phyloP scores from a whole-genome alignment of 441 rosid species.

The Syzygium malaccense region DNA sequence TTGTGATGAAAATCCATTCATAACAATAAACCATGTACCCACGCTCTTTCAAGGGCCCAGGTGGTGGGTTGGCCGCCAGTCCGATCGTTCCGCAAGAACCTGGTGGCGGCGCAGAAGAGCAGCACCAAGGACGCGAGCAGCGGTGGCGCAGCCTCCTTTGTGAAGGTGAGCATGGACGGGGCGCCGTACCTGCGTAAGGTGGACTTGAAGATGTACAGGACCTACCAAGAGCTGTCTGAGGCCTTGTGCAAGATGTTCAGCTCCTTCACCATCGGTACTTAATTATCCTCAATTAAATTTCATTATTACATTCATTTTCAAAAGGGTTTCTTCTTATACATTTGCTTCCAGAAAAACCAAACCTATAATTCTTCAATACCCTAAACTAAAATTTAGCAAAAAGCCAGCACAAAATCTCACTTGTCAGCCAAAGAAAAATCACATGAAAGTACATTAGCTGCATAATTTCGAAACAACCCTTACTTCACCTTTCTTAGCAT shows the following conservation, averaged over 20 bases:
- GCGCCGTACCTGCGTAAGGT: constrained; percentile 89
- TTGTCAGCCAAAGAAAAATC: not conserved
- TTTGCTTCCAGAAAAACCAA: not conserved
- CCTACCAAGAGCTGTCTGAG: constrained; percentile 56
- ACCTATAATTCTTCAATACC: not conserved
- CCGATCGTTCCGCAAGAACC: constrained; percentile 69
- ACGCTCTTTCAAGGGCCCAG: constrained; percentile 46
- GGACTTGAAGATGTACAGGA: constrained; percentile 58
- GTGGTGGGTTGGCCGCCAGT: constrained; percentile 96
- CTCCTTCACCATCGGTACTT: constrained; percentile 43
- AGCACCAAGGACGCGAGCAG: constrained; percentile 24
- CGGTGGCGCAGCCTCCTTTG: constrained; percentile 24
- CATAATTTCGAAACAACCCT: not conserved
- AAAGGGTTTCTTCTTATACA: not conserved
- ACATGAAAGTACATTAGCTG: not conserved
- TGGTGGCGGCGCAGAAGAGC: constrained; percentile 40
- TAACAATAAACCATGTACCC: not conserved
- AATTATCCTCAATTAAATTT: not conserved
- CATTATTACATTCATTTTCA: not conserved
- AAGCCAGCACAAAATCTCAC: not conserved
- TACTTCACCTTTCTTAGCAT: not conserved
- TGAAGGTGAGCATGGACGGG: constrained; percentile 88
- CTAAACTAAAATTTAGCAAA: not conserved
- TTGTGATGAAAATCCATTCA: not conserved
- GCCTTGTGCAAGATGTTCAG: constrained; percentile 65